A percentile compares a stretch with the other conserved stretches of the same genome.
phyloP scores from a whole-genome alignment of 805 yeast genomes.

The Allodekkera sacchari region DNA sequence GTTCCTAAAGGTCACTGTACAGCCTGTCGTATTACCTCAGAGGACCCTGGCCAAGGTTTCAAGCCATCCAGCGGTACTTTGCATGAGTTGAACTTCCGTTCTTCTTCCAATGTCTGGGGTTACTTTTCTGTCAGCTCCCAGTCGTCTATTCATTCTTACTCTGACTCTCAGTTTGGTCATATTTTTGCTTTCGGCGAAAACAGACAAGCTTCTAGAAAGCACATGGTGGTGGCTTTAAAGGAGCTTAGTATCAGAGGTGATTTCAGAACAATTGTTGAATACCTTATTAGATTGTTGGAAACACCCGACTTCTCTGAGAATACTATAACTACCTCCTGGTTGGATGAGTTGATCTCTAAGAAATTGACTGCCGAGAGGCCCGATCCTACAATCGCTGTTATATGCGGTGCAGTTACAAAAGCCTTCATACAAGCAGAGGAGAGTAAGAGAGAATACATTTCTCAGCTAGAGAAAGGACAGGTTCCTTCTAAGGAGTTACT shows the following conservation, averaged over 20 bases:
- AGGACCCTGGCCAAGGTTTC: constrained; percentile 99
- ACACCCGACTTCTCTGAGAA: constrained; percentile 95
- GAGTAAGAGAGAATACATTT: constrained; percentile 57
- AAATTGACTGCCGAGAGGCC: constrained; percentile 97
- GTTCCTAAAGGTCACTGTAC: constrained; percentile 97
- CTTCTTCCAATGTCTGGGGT: constrained; percentile 99
- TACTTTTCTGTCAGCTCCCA: constrained; percentile 95
- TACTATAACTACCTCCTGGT: constrained; percentile 98
- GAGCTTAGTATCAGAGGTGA: constrained; percentile 97
- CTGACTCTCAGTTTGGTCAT: constrained; percentile 98
- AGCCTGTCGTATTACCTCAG: constrained; percentile 98
- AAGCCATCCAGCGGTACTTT: constrained; percentile 97
- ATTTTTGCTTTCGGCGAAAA: constrained; percentile 98
- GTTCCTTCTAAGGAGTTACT: constrained; percentile 76
- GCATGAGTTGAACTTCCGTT: constrained; percentile 93
- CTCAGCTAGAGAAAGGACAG: constrained; percentile 90
- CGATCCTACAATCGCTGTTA: constrained; percentile 79
- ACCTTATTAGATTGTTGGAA: constrained; percentile 87
- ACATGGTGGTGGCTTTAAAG: constrained; percentile 97
- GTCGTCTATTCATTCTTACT: constrained; percentile 95
- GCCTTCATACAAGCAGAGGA: constrained; percentile 76
- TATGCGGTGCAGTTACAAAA: constrained; percentile 97
- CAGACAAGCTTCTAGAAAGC: constrained; percentile 95
- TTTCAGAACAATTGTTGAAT: constrained; percentile 96
- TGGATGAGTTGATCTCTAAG: constrained; percentile 89